Percentiles rank a stretch among this genome's conserved stretches.
These are phyloP conservation scores for Wallemia ichthyophaga DNA, from an alignment of 1,284 basidiomycete genomes.

Conservation along the genomic window DNA sequence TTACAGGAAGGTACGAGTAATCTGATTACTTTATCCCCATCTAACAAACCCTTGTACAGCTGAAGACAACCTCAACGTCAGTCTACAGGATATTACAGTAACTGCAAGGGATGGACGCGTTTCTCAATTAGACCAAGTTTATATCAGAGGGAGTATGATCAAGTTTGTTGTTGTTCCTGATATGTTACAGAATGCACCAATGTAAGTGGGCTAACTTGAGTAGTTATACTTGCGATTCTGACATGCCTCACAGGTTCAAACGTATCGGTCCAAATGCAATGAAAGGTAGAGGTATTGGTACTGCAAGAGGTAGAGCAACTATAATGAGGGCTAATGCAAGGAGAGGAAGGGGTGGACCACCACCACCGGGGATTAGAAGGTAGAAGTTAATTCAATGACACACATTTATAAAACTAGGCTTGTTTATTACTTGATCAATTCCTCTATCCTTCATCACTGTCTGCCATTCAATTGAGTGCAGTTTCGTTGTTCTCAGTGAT, in stretches of 20 bases:
- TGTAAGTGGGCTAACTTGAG: conserved; percentile 30
- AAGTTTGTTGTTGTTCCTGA: conserved; percentile 98
- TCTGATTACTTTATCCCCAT: neutral
- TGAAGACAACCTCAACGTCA: conserved; percentile 94
- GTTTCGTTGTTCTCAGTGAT: neutral
- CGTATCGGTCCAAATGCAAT: conserved; percentile 92
- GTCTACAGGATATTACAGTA: conserved; percentile 83
- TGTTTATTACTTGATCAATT: neutral
- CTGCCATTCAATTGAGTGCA: neutral
- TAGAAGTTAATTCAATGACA: neutral
- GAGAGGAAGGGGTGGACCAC: neutral
- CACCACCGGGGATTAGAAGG: neutral
- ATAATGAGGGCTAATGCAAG: conserved; percentile 36
- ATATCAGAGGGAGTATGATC: conserved; percentile 83
- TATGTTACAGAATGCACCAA: conserved; percentile 96
- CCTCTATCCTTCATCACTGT: neutral
- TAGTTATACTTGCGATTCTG: neutral
- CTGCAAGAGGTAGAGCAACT: conserved; percentile 81
- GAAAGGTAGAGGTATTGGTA: conserved; percentile 95
- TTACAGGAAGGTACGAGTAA: conserved; percentile 46
- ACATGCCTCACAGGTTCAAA: conserved; percentile 46
- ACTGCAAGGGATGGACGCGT: conserved; percentile 94
- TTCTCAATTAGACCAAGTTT: conserved; percentile 96
- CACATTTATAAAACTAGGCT: neutral
- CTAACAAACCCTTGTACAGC: conserved; percentile 23